phyloP scores from a whole-genome alignment of 2,329 filamentous ascomycete genomes.

The Fusarium sp. region DNA sequence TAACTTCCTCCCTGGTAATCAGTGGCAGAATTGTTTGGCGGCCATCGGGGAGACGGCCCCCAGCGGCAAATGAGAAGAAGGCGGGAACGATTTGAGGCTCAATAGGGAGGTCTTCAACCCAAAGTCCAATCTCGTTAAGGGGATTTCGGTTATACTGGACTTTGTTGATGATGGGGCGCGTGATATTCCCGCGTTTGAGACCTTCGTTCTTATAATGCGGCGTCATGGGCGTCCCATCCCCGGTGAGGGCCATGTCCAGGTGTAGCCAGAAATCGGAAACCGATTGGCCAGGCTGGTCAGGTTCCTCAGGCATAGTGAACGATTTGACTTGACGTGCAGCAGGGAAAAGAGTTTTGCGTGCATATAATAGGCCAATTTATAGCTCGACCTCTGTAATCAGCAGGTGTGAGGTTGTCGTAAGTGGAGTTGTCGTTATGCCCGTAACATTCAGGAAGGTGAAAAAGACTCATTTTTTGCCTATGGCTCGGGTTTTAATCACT shows the following conservation, averaged over 20 bases:
- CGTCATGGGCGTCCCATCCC: slow-evolving; percentile 5
- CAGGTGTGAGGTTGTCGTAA: background rate
- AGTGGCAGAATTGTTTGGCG: slow-evolving; percentile 10
- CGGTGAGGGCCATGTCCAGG: slow-evolving; percentile 12
- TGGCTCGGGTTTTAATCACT: background rate
- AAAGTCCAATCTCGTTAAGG: slow-evolving; percentile 10
- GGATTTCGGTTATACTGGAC: background rate
- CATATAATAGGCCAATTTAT: background rate
- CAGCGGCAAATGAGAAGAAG: slow-evolving; percentile 32
- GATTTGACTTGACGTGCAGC: background rate
- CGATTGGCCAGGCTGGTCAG: background rate
- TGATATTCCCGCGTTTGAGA: slow-evolving; percentile 5
- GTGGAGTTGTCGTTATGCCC: background rate
- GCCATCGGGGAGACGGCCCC: slow-evolving; percentile 18
- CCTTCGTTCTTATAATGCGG: background rate
- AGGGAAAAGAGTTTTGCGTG: background rate
- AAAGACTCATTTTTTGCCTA: background rate
- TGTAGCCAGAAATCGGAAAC: background rate
- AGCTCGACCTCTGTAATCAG: background rate
- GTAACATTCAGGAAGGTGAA: background rate
- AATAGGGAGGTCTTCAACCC: slow-evolving; percentile 37
- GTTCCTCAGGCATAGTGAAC: background rate
- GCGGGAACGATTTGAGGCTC: slow-evolving; percentile 36
- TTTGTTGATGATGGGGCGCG: background rate
- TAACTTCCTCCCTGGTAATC: slow-evolving; percentile 4